Evolutionary conservation across 164 flowering plant genomes (phyloP).

Genomic region (Kingdonia uniflora): DNA sequence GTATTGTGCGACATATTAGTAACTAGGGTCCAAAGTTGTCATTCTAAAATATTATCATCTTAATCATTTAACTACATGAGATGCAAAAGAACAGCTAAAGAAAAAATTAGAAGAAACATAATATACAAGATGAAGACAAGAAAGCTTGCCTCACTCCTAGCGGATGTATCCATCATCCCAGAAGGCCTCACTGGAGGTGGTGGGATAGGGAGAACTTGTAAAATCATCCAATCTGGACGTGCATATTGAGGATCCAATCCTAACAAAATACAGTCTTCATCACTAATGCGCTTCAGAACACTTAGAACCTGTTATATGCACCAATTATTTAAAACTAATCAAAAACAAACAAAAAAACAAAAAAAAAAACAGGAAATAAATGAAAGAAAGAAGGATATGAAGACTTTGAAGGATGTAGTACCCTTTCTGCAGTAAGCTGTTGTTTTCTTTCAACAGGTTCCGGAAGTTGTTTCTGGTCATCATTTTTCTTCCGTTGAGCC

Average conservation of each 20-base stretch:
- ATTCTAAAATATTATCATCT: neutral
- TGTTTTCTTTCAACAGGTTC: constrained; percentile 98
- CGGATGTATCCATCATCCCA: constrained; percentile 99
- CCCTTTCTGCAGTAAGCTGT: constrained; percentile 88
- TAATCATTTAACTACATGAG: neutral
- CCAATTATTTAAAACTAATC: neutral
- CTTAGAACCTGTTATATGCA: constrained; percentile 54
- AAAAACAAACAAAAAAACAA: neutral
- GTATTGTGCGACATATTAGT: no score
- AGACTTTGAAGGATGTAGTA: constrained; percentile 9
- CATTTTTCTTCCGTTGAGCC: constrained; percentile 71
- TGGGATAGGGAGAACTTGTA: constrained; percentile 96
- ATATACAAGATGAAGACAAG: neutral
- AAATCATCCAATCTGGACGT: constrained; percentile 99
- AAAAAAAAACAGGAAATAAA: neutral
- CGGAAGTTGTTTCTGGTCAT: constrained; percentile 86
- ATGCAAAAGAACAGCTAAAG: neutral
- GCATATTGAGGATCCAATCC: constrained; percentile 93
- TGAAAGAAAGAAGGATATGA: neutral
- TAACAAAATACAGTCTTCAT: constrained; percentile 68
- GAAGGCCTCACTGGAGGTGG: constrained; percentile 99
- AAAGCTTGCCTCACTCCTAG: constrained; percentile 85
- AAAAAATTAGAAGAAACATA: neutral
- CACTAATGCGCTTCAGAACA: constrained; percentile 87
- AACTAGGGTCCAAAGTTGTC: no score